Evolutionary conservation across 768 basidiomycete species (phyloP), one percentile per base, ranked within the genome.

Genomic region (Artomyces pyxidatus): DNA sequence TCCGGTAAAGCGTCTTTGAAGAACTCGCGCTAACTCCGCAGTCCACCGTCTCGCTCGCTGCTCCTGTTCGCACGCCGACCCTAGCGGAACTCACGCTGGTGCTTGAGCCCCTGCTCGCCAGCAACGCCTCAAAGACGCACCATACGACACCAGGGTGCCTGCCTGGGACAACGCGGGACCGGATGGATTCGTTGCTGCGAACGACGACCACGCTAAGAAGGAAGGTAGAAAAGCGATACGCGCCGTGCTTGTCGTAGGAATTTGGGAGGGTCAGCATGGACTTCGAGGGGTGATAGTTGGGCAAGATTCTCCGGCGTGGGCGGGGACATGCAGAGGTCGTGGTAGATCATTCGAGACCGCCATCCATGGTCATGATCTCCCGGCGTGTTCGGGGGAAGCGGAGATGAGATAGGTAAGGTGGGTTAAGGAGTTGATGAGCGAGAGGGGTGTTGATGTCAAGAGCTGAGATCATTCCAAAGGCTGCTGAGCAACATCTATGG

Each of bases 301-400:
- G 78, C 72, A 1, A 85, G 82, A 59, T 85, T 86, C 58, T 88
- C 86, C 37, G 86, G 87, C 0, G 84, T 83, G 1, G 89, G 87
- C 1, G 89, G 88, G 53, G 76, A 81, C 21, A 89, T 67, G 65
- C 90, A 92, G 58, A 89, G 90, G 53, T 93, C 88, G 59, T 87
- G 87, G 9, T 95, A 74, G 54, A 99, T 11, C 95, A 84, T 63
- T 99, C 96, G 16, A 99, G 81, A 1, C 96, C 96, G 41, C 96
- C 96, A 61, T 98, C 95, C 77, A 88, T 84, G 25, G 93, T 95
- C 79, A 99, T 88, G 58, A 96, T 97, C 69, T 99, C 96, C 50
- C 95, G 85, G n/a, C n/a, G 68, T 98, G 98, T 47, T 93, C 82
- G 2, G 96, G 94, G 0, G 94, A 96, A 6, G 96, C 97, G 1